Evolutionary conservation across 805 yeast genomes (phyloP), one percentile per base, ranked within the genome.

Genomic region (Torulaspora microellipsoides): DNA sequence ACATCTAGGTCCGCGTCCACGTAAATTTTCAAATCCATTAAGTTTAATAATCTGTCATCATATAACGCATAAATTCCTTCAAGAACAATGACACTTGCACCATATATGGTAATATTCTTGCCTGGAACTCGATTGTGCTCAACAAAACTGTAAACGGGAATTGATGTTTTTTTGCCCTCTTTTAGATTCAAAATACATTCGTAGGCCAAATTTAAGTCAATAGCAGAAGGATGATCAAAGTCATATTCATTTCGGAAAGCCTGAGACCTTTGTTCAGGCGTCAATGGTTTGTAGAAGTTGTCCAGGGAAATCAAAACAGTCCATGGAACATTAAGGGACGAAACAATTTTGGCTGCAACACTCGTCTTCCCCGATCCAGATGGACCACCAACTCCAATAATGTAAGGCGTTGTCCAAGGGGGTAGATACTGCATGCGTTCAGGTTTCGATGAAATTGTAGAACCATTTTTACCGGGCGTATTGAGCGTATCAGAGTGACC

Each of bases 341-440:
- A 77, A 40, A 90, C 85, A 54, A 93, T 83, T 50, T 78, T 76
- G 31, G 88, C 81, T 0, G 97, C 93, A 14, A 93, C 87, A 29
- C 95, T 83, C 0, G 98, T 91, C 60, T 91, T 91, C 1, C 99
- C 99, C 0, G 96, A 86, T 1, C 98, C 95, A 12, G 86, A 78
- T 20, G 79, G 75, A 1, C 95, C 95, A 0, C 95, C 95, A 14
- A 86, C 76, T n/a, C 95, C 95, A 51, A 86, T 86, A 39, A 86
- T 77, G 54, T 85, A 86, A 0, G 95, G 95, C 39, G 84, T 81
- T 1, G 81, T 78, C 95, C 95, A 85, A n/a, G 95, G 95, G 6
- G 95, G 95, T 7, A 76, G 71, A 53, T 84, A 85, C 20, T 45
- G 50, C n/a, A 42, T 15, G 42, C 33, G 25, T 38, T 46, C 38